A percentile compares a stretch with the other conserved stretches of the same genome.
Conservation (phyloP, 306 rosid genomes). For the Vigna trinervia region DNA sequence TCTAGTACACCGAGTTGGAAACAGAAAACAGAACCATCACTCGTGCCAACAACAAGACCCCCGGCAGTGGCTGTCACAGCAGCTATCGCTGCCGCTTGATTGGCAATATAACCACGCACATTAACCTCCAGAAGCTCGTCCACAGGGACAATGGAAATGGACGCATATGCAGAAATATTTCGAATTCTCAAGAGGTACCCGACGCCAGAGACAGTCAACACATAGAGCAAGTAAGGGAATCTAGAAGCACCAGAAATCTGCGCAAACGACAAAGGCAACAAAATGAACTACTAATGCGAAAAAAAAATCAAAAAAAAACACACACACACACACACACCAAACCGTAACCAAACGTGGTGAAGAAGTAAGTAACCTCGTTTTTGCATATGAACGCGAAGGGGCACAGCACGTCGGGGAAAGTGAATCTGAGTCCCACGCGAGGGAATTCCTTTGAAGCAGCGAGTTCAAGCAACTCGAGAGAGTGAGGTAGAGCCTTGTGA, state of each 20-base stretch:
- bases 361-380: conserved; percentile 60
- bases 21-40: conserved; percentile 76
- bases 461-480: conserved; percentile 77
- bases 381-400: conserved; percentile 70
- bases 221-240: conserved; percentile 74
- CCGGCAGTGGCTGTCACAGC: conserved; percentile 64
- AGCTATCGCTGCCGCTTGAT: conserved; percentile 55
- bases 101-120: conserved; percentile 49
- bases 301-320: not conserved
- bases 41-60: conserved; percentile 73
- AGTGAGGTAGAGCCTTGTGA: conserved; percentile 65
- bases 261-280: conserved; percentile 34
- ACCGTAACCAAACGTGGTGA: not conserved
- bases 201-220: conserved; percentile 69
- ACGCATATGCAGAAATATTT: conserved; percentile 56
- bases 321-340: not conserved
- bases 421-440: conserved; percentile 66
- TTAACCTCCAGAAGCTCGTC: conserved; percentile 64
- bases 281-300: not conserved
- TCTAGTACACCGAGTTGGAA: conserved; percentile 78
- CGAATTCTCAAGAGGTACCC: conserved; percentile 72
- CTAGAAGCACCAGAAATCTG: conserved; percentile 60
- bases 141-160: conserved; percentile 55
- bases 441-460: conserved; percentile 68
- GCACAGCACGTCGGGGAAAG: conserved; percentile 70